Conservation (phyloP, 352 stramenopile species). For the Phytophthora hybrid region DNA sequence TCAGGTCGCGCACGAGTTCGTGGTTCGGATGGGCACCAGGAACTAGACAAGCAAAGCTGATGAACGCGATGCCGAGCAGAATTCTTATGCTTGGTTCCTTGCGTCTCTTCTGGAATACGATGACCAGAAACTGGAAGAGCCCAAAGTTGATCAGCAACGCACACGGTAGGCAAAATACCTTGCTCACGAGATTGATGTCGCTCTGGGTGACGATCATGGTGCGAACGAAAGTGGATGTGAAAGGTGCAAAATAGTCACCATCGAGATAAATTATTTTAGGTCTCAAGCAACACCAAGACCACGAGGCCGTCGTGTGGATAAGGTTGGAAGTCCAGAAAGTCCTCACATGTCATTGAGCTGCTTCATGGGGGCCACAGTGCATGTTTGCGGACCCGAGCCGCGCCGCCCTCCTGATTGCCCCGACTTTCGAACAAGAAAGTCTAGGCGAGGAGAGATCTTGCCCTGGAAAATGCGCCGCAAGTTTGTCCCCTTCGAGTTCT, state of each 20-base stretch:
- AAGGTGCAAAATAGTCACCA: too few relatives aligned
- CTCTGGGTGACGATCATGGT: conserved; percentile 6
- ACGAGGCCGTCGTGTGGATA: conserved; percentile 1
- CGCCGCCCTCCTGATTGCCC: conserved; percentile 24
- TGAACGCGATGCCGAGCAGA: conserved; percentile 1
- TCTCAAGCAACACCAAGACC: not conserved
- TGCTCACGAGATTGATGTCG: conserved; percentile 9
- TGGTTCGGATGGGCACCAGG: conserved; percentile 16
- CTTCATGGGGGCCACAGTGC: conserved; percentile 7
- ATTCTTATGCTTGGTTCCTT: conserved; percentile 4
- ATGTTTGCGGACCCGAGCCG: conserved; percentile 6
- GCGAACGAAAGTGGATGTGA: conserved; percentile 1
- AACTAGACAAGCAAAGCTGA: conserved; percentile 29
- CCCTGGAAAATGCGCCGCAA: conserved; percentile 25
- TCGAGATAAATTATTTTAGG: not conserved
- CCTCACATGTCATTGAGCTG: not conserved
- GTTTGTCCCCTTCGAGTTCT: conserved; percentile 17
- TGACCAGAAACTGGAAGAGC: conserved; percentile 29
- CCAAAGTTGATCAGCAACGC: conserved; percentile 26
- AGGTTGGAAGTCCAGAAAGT: not conserved
- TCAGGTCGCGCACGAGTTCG: conserved; percentile 14
- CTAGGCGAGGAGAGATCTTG: conserved; percentile 8
- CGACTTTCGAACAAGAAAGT: conserved; percentile 4
- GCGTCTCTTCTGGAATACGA: conserved; percentile 13
- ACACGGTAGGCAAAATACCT: conserved; percentile 19